Percentiles rank a stretch among this genome's conserved stretches.
These are phyloP conservation scores for Wickerhamomyces queroliae DNA, from an alignment of 805 yeast species.

Conservation along the genomic window DNA sequence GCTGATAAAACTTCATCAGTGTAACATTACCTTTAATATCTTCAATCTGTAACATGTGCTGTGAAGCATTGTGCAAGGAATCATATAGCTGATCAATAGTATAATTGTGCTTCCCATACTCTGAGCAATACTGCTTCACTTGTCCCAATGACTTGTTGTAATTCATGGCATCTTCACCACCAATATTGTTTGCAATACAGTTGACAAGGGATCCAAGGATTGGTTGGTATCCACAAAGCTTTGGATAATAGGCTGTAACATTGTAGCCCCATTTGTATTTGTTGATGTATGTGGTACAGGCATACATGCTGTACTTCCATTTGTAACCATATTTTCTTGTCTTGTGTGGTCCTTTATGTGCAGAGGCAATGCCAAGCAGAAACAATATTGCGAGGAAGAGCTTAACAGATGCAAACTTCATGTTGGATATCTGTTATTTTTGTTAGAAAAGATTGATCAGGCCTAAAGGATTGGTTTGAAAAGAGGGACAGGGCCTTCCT, in stretches of 20 bases:
- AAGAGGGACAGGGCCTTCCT: too few species aligned
- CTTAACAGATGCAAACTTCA: neutral
- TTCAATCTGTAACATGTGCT: slow-evolving; percentile 15
- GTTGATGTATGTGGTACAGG: neutral
- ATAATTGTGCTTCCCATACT: slow-evolving; percentile 5
- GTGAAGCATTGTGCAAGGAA: slow-evolving; percentile 26
- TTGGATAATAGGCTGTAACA: neutral
- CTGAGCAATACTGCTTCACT: neutral
- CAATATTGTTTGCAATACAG: slow-evolving; percentile 6
- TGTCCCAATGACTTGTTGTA: slow-evolving; percentile 9
- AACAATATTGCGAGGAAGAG: too few species aligned
- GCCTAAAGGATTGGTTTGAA: too few species aligned
- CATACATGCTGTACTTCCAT: neutral
- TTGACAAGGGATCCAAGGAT: slow-evolving; percentile 1
- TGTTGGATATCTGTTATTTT: too few species aligned
- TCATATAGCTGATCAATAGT: slow-evolving; percentile 16
- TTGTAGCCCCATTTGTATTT: neutral
- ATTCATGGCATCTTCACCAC: slow-evolving; percentile 5
- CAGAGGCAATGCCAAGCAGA: too few species aligned
- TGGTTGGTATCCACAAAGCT: neutral
- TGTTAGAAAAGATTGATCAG: too few species aligned
- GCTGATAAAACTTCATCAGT: slow-evolving; percentile 3
- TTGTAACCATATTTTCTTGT: neutral
- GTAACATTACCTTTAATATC: slow-evolving; percentile 7
- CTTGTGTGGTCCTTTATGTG: neutral